These are phyloP conservation scores for Colletotrichum sidae DNA, from an alignment of 2,329 filamentous ascomycete species.

Conservation along the genomic window DNA sequence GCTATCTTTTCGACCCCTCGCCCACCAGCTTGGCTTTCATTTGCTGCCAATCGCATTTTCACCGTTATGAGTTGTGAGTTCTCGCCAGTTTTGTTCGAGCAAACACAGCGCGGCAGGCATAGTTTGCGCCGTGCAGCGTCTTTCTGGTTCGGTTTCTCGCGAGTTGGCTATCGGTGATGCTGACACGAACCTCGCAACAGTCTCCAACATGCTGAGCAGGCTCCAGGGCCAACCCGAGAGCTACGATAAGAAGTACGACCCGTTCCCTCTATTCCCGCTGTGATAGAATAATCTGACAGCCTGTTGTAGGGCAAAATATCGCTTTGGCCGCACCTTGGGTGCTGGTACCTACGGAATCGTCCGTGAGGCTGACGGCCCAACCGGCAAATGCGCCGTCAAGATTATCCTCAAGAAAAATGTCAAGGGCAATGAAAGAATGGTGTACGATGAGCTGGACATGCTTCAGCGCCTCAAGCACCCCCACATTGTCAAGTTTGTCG, in stretches of 20 bases:
- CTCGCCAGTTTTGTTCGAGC: not conserved
- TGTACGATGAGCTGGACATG: conserved; percentile 96
- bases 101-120: not conserved
- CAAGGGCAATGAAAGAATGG: conserved; percentile 98
- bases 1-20: conserved; percentile 21
- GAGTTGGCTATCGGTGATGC: conserved; percentile 32
- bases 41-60: not conserved
- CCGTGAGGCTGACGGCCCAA: conserved; percentile 87
- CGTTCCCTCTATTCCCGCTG: conserved; percentile 33
- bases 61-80: conserved; percentile 55
- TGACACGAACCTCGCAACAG: conserved; percentile 57
- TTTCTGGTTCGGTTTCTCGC: too few species aligned
- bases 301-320: conserved; percentile 79
- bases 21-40: not conserved
- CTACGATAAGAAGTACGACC: conserved; percentile 93
- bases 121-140: too few species aligned
- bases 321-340: conserved; percentile 91
- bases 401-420: conserved; percentile 99
- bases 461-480: conserved; percentile 91
- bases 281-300: conserved; percentile 37
- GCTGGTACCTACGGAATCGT: conserved; percentile 99
- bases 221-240: conserved; percentile 96
- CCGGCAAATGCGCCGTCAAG: conserved; percentile 93
- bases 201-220: conserved; percentile 92
- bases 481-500: conserved; percentile 96